Percentiles rank a stretch among this genome's conserved stretches.
phyloP scores from a whole-genome alignment of 306 rosid genomes.

The Oxytropis ochrocephala region DNA sequence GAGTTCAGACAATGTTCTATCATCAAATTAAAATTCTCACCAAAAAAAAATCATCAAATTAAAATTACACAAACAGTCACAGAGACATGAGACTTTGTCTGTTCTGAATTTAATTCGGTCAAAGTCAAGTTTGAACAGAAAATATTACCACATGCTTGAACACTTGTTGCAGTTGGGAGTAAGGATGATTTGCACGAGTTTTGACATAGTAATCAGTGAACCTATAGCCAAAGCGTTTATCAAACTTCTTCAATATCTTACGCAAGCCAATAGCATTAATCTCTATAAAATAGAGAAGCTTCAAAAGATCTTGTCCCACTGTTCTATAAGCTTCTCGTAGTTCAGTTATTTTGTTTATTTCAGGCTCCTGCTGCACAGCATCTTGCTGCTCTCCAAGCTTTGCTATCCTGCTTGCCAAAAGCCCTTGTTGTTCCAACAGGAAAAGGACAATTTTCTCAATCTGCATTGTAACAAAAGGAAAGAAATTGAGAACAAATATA shows the following conservation, averaged over 20 bases:
- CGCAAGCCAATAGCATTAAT: slow-evolving; percentile 95
- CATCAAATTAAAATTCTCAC: neutral
- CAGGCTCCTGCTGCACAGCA: slow-evolving; percentile 72
- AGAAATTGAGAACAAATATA: slow-evolving; percentile 14
- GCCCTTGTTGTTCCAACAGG: slow-evolving; percentile 97
- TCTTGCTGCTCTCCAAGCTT: slow-evolving; percentile 59
- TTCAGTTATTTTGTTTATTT: slow-evolving; percentile 58
- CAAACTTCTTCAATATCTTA: slow-evolving; percentile 96
- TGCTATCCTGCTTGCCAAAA: slow-evolving; percentile 83
- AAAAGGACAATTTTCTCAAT: slow-evolving; percentile 94
- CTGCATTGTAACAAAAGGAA: slow-evolving; percentile 38
- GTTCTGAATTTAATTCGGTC: neutral
- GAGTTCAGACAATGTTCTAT: slow-evolving; percentile 24
- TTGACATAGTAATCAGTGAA: slow-evolving; percentile 90
- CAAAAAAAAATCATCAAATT: neutral
- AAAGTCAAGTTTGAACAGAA: slow-evolving; percentile 20
- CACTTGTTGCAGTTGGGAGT: slow-evolving; percentile 98
- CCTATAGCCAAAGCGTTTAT: slow-evolving; percentile 86
- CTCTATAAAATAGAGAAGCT: slow-evolving; percentile 85
- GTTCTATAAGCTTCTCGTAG: slow-evolving; percentile 75
- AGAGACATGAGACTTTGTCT: neutral
- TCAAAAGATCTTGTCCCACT: slow-evolving; percentile 77
- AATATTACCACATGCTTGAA: slow-evolving; percentile 96
- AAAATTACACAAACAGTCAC: no score
- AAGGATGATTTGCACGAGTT: slow-evolving; percentile 98